These are phyloP conservation scores for Suillus sp. DNA, from an alignment of 768 basidiomycete genomes.

Conservation along the genomic window DNA sequence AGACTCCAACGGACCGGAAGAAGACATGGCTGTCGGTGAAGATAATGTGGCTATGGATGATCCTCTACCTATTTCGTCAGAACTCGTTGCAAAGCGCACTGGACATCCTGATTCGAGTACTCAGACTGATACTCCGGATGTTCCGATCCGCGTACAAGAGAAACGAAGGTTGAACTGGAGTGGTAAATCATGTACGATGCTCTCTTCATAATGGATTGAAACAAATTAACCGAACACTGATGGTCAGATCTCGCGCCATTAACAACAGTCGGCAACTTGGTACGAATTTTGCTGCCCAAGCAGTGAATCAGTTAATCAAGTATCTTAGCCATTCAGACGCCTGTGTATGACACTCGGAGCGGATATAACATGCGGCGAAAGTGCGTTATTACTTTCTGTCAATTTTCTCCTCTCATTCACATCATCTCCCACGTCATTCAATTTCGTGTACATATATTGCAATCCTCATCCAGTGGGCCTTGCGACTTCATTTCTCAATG, in stretches of 20 bases:
- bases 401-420: neutral
- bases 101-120: constrained; percentile 35
- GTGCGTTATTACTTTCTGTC: constrained; percentile 39
- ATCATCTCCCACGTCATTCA: constrained; percentile 6
- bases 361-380: constrained; percentile 95
- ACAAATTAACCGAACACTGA: constrained; percentile 16
- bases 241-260: constrained; percentile 69
- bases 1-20: constrained; percentile 16
- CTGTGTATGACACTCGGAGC: constrained; percentile 85
- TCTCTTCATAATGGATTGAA: constrained; percentile 33
- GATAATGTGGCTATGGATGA: constrained; percentile 7
- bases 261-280: constrained; percentile 95
- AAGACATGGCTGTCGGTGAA: constrained; percentile 15
- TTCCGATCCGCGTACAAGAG: constrained; percentile 70
- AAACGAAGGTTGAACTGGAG: constrained; percentile 87
- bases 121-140: constrained; percentile 65
- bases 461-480: constrained; percentile 76
- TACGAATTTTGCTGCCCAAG: constrained; percentile 36
- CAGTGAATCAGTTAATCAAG: constrained; percentile 3
- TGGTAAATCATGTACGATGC: constrained; percentile 76
- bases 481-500: constrained; percentile 84
- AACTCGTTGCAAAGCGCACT: constrained; percentile 36
- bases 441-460: neutral
- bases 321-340: constrained; percentile 81
- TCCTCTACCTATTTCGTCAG: constrained; percentile 7